phyloP scores from a whole-genome alignment of 2,329 filamentous ascomycete genomes.

The Fusarium piperis region DNA sequence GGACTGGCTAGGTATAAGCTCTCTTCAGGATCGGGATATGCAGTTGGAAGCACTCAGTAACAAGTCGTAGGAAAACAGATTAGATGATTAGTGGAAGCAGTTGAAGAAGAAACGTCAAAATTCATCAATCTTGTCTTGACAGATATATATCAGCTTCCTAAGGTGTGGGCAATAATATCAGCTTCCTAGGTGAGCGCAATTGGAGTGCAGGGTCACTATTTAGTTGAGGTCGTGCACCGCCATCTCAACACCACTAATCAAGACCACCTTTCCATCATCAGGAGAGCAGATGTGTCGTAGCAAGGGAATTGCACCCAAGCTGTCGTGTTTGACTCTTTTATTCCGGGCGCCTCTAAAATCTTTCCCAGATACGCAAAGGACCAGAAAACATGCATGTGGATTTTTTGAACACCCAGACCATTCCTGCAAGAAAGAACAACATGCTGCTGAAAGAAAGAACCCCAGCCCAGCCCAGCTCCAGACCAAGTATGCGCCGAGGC shows the following conservation, averaged over 20 bases:
- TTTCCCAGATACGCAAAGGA: neutral
- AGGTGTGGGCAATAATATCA: too few relatives aligned
- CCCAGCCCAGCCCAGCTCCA: neutral
- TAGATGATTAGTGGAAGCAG: rapidly evolving
- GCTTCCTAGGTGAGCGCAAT: too few relatives aligned
- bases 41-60: neutral
- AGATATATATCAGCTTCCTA: neutral
- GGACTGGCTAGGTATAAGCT: neutral
- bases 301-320: neutral
- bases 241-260: neutral
- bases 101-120: rapidly evolving
- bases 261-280: neutral
- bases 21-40: rapidly evolving
- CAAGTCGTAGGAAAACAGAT: too few relatives aligned
- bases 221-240: neutral
- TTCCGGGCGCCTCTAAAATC: neutral
- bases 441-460: neutral
- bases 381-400: neutral
- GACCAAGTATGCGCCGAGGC: neutral
- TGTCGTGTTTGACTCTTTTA: neutral
- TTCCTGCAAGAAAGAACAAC: neutral
- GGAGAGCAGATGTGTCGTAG: neutral
- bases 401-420: neutral
- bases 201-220: neutral
- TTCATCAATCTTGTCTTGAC: neutral